These are phyloP conservation scores for Colletotrichum graminicola DNA, from an alignment of 2,329 filamentous ascomycete species.

Conservation along the genomic window DNA sequence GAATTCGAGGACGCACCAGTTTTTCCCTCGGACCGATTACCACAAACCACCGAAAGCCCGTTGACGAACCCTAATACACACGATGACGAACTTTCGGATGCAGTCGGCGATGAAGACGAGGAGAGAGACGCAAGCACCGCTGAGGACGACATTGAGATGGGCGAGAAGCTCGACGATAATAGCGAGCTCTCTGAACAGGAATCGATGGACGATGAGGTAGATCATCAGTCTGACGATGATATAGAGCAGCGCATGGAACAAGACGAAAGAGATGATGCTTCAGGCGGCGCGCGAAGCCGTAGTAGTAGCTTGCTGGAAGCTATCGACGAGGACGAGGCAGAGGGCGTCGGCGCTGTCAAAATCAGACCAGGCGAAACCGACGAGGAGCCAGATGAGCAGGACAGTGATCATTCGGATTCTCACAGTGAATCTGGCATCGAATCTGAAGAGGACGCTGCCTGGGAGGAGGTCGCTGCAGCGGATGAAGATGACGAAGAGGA, in stretches of 20 bases:
- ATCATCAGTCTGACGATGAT: constrained; percentile 52
- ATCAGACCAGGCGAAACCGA: constrained; percentile 65
- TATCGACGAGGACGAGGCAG: constrained; percentile 55
- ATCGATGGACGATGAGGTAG: constrained; percentile 53
- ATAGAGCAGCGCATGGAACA: constrained; percentile 51
- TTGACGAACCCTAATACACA: constrained; percentile 21
- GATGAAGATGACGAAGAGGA: constrained; percentile 70
- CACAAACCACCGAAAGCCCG: constrained; percentile 38
- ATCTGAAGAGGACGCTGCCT: constrained; percentile 68
- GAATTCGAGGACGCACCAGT: constrained; percentile 55
- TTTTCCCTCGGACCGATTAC: constrained; percentile 44
- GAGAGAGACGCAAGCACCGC: constrained; percentile 43
- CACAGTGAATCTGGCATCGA: constrained; percentile 66
- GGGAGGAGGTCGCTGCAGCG: constrained; percentile 68
- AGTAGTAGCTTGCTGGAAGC: constrained; percentile 41
- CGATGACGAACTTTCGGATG: constrained; percentile 31
- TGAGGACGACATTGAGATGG: constrained; percentile 54
- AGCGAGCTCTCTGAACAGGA: constrained; percentile 56
- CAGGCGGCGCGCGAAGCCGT: constrained; percentile 17
- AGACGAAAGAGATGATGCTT: constrained; percentile 47
- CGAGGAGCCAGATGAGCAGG: constrained; percentile 56
- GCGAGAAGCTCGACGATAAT: constrained; percentile 44
- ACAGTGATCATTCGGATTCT: constrained; percentile 59
- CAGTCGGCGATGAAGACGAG: constrained; percentile 41
- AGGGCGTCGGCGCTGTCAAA: constrained; percentile 70